Conservation (phyloP, 164 flowering plant genomes). For the Nymphaea thermarum region DNA sequence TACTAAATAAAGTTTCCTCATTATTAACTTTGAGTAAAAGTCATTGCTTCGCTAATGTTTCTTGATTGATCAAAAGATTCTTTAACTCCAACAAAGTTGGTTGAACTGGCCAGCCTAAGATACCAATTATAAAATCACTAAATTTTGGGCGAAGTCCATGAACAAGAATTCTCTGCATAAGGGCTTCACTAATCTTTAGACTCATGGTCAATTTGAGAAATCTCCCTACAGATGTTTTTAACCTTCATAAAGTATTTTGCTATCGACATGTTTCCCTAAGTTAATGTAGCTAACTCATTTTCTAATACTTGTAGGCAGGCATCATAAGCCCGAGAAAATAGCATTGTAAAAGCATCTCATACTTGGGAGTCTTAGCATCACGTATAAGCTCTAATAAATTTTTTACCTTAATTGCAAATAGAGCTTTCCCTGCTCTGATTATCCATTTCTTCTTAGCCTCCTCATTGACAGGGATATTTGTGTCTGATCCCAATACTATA, state of each 20-base stretch:
- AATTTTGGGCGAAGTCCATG: not conserved
- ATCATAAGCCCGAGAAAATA: not conserved
- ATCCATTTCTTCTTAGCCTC: not conserved
- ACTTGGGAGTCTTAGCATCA: not conserved
- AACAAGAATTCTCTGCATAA: not conserved
- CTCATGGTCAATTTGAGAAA: not conserved
- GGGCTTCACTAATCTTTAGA: not conserved
- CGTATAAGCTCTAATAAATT: not conserved
- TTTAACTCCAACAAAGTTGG: not conserved
- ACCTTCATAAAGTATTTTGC: not conserved
- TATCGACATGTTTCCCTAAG: not conserved
- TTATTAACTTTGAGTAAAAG: too few relatives aligned
- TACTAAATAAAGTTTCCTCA: too few relatives aligned
- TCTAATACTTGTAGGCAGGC: not conserved
- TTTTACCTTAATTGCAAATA: not conserved
- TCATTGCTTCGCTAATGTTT: not conserved
- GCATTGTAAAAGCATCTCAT: not conserved
- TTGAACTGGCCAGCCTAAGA: not conserved
- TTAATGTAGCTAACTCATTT: not conserved
- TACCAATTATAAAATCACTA: not conserved
- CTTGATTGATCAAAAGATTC: not conserved
- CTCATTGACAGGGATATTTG: not conserved
- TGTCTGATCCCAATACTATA: not conserved
- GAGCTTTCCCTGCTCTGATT: not conserved
- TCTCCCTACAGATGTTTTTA: not conserved